phyloP scores from a whole-genome alignment of 306 rosid genomes.

The Rosa rugosa region DNA sequence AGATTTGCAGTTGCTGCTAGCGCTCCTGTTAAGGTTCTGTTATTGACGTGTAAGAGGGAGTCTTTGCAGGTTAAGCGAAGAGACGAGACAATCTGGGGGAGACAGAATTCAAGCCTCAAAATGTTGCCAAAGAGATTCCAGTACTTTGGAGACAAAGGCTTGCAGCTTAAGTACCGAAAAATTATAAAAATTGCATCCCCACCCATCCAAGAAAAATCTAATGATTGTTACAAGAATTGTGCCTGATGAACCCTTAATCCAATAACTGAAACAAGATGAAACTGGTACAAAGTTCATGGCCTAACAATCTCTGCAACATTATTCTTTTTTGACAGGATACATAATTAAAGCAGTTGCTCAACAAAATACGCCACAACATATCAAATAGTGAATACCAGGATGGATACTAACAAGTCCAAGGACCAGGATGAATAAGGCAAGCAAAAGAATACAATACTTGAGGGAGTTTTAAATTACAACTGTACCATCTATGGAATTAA shows the following conservation, averaged over 20 bases:
- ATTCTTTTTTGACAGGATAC: conserved; percentile 5
- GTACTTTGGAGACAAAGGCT: neutral
- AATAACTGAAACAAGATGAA: neutral
- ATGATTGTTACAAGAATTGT: neutral
- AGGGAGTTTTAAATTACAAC: neutral
- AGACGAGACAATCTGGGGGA: neutral
- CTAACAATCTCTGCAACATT: conserved; percentile 10
- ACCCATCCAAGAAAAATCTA: neutral
- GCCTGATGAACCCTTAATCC: neutral
- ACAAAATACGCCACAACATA: conserved; percentile 26
- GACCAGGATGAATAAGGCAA: conserved; percentile 25
- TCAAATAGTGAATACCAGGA: conserved; percentile 26
- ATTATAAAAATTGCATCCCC: neutral
- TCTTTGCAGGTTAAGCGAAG: neutral
- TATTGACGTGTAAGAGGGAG: neutral
- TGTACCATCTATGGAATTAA: conserved; percentile 36
- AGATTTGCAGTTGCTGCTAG: no score
- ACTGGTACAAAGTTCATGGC: neutral
- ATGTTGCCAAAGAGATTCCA: neutral
- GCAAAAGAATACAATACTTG: conserved; percentile 21
- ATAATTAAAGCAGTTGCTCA: conserved; percentile 24
- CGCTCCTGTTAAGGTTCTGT: neutral
- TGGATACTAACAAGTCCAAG: conserved; percentile 27
- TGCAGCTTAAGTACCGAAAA: neutral
- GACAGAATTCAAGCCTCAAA: neutral